Evolutionary conservation across 371 early-diverging fungal species (phyloP).

Genomic region (Lichtheimia corymbifera): DNA sequence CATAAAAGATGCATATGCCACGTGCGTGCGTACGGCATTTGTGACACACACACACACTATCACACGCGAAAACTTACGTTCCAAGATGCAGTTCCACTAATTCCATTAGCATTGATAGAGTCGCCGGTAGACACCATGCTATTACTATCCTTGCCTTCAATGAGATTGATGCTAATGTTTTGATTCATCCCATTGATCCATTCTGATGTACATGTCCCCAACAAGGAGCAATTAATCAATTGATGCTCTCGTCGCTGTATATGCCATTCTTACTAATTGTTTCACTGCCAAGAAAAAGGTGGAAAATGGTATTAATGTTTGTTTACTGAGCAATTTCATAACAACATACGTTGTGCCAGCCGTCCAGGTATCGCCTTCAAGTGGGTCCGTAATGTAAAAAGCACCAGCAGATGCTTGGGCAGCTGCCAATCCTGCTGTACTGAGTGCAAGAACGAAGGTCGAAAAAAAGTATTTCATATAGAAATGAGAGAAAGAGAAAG

Average conservation of each 20-base stretch:
- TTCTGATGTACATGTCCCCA: not conserved
- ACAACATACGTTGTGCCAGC: not conserved
- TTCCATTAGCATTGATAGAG: constrained; percentile 15
- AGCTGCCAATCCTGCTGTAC: not conserved
- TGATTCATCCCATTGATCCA: constrained; percentile 15
- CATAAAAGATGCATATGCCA: not conserved
- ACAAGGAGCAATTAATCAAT: not conserved
- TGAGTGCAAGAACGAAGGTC: not conserved
- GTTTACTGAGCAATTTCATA: too few species aligned
- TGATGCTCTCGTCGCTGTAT: not conserved
- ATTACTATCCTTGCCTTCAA: constrained; percentile 12
- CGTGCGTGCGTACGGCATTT: not conserved
- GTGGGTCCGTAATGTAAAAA: not conserved
- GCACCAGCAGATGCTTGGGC: not conserved
- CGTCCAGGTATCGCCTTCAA: not conserved
- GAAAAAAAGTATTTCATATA: not conserved
- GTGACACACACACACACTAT: not conserved
- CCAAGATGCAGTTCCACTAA: constrained; percentile 6
- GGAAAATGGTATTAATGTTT: not conserved
- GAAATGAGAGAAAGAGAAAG: not conserved
- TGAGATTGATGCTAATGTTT: constrained; percentile 9
- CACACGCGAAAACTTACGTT: constrained; percentile 10
- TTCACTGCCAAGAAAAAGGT: not conserved
- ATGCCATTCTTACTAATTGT: not conserved
- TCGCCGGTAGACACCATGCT: constrained; percentile 13